Percentiles rank a stretch among this genome's conserved stretches.
Conservation (phyloP, 208 protist genomes). For the Acanthamoeba lenticulata region DNA sequence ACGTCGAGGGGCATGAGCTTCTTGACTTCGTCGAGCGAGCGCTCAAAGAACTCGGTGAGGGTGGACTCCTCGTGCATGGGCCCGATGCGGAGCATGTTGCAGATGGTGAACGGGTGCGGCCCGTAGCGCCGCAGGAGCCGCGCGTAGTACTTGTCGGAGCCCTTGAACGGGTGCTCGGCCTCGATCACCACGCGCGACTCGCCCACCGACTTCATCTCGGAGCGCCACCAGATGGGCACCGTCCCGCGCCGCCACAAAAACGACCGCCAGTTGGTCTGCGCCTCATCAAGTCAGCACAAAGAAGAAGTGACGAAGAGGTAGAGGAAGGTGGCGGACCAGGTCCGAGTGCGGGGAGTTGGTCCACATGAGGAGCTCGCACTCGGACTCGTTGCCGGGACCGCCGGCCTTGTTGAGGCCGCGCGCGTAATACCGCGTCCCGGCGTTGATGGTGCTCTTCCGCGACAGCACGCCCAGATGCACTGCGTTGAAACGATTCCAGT, state of each 20-base stretch:
- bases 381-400: slow-evolving; percentile 81
- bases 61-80: slow-evolving; percentile 48
- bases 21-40: slow-evolving; percentile 63
- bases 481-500: not conserved
- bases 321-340: not conserved
- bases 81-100: slow-evolving; percentile 59
- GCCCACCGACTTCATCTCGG: slow-evolving; percentile 73
- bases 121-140: slow-evolving; percentile 62
- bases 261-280: slow-evolving; percentile 70
- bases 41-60: slow-evolving; percentile 29
- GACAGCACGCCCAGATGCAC: not conserved
- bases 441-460: slow-evolving; percentile 80
- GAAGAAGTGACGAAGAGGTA: slow-evolving; percentile 66
- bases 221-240: slow-evolving; percentile 83
- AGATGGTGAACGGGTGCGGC: slow-evolving; percentile 35
- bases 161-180: slow-evolving; percentile 74
- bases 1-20: slow-evolving; percentile 35
- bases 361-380: slow-evolving; percentile 81
- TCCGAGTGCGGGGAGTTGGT: not conserved
- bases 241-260: slow-evolving; percentile 84
- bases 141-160: slow-evolving; percentile 74
- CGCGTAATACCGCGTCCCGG: slow-evolving; percentile 83
- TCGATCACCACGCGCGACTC: slow-evolving; percentile 74
- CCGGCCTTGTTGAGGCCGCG: slow-evolving; percentile 82
- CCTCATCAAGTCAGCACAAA: too few species aligned